Evolutionary conservation across 176 grass and related monocot genomes (phyloP).

Genomic region (Carex littledalei): DNA sequence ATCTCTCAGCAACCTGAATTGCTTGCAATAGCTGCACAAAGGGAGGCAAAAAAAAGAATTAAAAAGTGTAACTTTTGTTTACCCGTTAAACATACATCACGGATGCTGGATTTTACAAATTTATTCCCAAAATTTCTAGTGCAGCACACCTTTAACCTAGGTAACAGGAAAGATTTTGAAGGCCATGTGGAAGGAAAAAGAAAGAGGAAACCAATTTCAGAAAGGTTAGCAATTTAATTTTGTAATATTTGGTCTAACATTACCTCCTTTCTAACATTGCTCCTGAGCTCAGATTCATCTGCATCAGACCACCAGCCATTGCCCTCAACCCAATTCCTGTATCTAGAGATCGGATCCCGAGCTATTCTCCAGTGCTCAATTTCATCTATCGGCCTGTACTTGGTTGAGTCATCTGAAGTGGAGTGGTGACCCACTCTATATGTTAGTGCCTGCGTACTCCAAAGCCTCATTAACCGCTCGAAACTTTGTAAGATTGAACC

Average conservation of each 20-base stretch:
- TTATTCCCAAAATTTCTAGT: background rate
- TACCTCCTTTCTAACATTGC: conserved; percentile 73
- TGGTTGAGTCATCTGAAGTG: conserved; percentile 96
- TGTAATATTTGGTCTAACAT: background rate
- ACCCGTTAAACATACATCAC: background rate
- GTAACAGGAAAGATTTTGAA: background rate
- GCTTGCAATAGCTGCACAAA: conserved; percentile 62
- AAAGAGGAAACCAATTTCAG: background rate
- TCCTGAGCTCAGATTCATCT: conserved; percentile 71
- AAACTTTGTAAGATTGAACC: background rate
- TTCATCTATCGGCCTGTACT: conserved; percentile 81
- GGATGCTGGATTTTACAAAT: background rate
- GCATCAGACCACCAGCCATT: conserved; percentile 88
- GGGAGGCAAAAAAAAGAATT: background rate
- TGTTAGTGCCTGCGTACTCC: conserved; percentile 65
- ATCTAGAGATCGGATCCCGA: conserved; percentile 80
- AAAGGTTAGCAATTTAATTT: background rate
- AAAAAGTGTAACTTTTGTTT: background rate
- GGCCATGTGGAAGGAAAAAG: background rate
- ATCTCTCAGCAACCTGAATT: conserved; percentile 84
- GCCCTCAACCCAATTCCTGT: conserved; percentile 88
- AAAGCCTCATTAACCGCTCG: background rate
- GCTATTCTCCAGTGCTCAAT: conserved; percentile 88
- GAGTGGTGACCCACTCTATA: conserved; percentile 97
- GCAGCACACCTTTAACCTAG: background rate